These are phyloP conservation scores for Nannochloropsis salina DNA, from an alignment of 108 stramenopile species.

Conservation along the genomic window DNA sequence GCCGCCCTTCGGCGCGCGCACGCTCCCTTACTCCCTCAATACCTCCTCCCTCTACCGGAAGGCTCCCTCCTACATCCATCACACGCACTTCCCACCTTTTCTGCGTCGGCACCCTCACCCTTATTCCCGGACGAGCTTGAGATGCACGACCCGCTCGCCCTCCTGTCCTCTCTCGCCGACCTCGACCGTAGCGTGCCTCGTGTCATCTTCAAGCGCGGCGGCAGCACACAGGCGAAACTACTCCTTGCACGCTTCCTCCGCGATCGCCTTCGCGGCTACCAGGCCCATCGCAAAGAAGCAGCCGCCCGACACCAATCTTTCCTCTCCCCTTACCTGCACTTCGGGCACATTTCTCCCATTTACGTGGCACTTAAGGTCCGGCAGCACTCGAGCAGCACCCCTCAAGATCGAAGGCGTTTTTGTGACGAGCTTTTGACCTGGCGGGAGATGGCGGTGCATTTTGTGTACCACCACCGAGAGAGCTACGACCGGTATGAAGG, in stretches of 20 bases:
- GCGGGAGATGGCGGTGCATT: not conserved
- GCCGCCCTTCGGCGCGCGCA: not conserved
- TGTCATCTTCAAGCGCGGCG: slow-evolving; percentile 5
- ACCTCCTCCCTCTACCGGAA: not conserved
- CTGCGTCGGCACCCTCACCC: not conserved
- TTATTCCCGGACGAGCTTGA: slow-evolving; percentile 9
- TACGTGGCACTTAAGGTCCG: not conserved
- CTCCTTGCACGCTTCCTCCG: slow-evolving; percentile 20
- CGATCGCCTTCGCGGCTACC: not conserved
- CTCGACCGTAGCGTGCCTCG: not conserved
- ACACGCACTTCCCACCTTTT: not conserved
- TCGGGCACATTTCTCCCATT: slow-evolving; percentile 27
- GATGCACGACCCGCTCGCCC: not conserved
- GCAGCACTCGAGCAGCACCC: not conserved
- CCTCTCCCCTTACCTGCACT: slow-evolving; percentile 29
- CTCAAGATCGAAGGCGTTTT: slow-evolving; percentile 22
- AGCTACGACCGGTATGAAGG: not conserved
- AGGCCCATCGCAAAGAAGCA: not conserved
- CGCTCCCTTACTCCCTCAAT: not conserved
- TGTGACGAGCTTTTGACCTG: not conserved
- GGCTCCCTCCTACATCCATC: not conserved
- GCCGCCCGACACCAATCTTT: not conserved
- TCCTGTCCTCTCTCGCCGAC: not conserved
- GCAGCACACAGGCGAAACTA: not conserved
- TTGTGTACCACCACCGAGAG: not conserved